Evolutionary conservation across 1,284 basidiomycete species (phyloP), one percentile per base, ranked within the genome.

Genomic region (Ustilago bromivora): DNA sequence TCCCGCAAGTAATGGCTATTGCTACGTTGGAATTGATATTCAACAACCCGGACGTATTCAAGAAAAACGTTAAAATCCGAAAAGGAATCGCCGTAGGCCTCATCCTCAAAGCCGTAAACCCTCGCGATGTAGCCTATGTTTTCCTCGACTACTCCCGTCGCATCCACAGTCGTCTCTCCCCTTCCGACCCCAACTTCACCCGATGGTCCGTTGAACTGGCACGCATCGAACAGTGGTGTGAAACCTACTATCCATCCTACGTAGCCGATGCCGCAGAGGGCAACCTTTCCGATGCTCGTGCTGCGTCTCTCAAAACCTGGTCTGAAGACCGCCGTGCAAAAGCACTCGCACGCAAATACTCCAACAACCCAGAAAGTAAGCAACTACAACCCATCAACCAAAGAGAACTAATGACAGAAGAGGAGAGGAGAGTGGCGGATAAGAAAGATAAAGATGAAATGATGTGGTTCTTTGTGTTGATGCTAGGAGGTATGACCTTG

Each of bases 1-100:
- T 98, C 70, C 96, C 96, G 11, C 94, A 93, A 38, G 91, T 92
- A 28, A 98, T 99, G 96, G 95, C 96, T 0, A 93, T 99, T 79
- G 96, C 97, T 7, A 99, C 96, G 8, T 89, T 99, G 32, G 91
- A 93, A 57, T 87, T 93, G 61, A 96, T 95, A 87, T 97, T 96
- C 88, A 94, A 94, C 93, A 99, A 99, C 88, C 90, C 91, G 2
- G 88, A 89, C n/a, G 93, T 99, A 88, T 91, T 98, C 87, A 90
- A 93, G 82, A 88, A 90, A 82, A 97, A 98, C 84, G 92, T 98
- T 87, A 98, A 99, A 88, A 99, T 99, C 82, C 90, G 96, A 66
- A 96, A 96, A 86, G 94, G 94, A 1, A 90, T 93, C 80, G 95
- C 96, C 38, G 94, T 95, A 5, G 85, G 88, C 92, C 89, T 99